phyloP scores from a whole-genome alignment of 805 yeast genomes.

The Candida schatavii region DNA sequence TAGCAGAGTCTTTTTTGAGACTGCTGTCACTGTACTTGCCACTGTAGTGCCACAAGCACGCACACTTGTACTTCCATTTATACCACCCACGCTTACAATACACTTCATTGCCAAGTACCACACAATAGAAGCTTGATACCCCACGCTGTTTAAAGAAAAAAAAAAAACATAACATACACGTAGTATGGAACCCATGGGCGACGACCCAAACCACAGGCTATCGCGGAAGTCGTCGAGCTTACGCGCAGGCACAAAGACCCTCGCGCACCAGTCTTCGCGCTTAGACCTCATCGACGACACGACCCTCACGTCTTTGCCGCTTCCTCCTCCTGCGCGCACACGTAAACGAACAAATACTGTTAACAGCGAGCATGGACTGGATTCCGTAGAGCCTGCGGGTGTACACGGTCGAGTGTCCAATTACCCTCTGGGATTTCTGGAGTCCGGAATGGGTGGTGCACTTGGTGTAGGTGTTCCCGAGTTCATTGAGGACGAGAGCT shows the following conservation, averaged over 20 bases:
- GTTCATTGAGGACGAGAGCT: constrained; percentile 11
- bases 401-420: no score
- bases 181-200: no score
- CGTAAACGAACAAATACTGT: not conserved
- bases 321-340: constrained; percentile 43
- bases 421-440: no score
- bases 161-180: no score
- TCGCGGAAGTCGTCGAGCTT: constrained; percentile 1
- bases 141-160: no score
- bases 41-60: no score
- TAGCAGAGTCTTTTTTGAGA: no score
- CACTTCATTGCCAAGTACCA: no score
- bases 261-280: constrained; percentile 36
- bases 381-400: constrained; percentile 6
- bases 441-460: not conserved
- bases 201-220: not conserved
- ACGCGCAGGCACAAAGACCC: not conserved
- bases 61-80: no score
- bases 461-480: not conserved
- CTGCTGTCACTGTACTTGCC: no score
- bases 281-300: constrained; percentile 49
- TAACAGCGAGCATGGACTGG: not conserved
- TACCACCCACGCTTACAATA: no score
- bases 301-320: constrained; percentile 49
- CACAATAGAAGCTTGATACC: no score